Conservation (phyloP, 208 protist species). For the Hexamita inflata region DNA sequence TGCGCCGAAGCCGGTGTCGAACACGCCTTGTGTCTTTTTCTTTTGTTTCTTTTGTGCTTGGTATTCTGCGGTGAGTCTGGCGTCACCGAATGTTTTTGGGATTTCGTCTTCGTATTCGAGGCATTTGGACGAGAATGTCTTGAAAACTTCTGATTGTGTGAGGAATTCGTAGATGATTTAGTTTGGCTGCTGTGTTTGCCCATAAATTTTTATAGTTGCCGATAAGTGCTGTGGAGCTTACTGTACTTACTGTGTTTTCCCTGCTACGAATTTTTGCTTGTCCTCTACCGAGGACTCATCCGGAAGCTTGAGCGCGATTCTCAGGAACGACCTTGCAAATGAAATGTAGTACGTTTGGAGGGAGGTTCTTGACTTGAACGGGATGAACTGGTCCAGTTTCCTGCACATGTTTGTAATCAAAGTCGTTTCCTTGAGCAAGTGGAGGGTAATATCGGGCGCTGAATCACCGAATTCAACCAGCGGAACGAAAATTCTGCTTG, state of each 20-base stretch:
- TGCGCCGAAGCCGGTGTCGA: too few relatives aligned
- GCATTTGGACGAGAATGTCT: background rate
- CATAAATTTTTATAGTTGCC: too few relatives aligned
- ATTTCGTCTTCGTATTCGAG: constrained; percentile 12
- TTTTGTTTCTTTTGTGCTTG: background rate
- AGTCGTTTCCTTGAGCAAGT: background rate
- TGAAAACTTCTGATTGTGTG: background rate
- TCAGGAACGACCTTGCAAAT: background rate
- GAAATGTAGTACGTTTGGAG: constrained; percentile 14
- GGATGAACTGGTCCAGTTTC: background rate
- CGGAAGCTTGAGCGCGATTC: background rate
- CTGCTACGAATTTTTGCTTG: constrained; percentile 2
- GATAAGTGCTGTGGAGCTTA: too few relatives aligned
- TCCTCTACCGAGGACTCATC: constrained; percentile 12
- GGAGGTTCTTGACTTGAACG: background rate
- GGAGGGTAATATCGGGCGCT: background rate
- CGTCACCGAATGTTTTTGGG: constrained; percentile 25
- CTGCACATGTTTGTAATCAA: background rate
- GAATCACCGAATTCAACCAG: constrained; percentile 13
- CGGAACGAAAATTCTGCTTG: background rate
- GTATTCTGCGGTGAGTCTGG: constrained; percentile 16
- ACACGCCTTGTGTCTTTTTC: too few relatives aligned
- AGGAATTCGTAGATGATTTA: background rate
- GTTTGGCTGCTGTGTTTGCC: too few relatives aligned
- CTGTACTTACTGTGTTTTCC: background rate